Evolutionary conservation across 2,329 filamentous ascomycete genomes (phyloP).

Genomic region (Pezicula carpinea): DNA sequence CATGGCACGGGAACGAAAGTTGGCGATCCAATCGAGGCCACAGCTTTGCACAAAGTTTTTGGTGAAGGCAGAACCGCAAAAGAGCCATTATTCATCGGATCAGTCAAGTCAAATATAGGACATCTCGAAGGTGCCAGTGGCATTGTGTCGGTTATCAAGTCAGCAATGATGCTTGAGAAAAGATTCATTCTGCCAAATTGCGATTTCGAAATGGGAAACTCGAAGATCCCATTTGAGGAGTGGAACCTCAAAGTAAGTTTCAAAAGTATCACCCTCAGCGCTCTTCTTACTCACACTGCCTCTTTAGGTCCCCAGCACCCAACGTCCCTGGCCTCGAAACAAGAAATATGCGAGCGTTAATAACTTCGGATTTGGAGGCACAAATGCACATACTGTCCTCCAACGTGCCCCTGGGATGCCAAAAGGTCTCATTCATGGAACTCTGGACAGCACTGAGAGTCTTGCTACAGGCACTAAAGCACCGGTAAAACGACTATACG

Average conservation of each 20-base stretch:
- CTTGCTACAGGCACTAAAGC: neutral
- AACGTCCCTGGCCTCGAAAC: slow-evolving; percentile 20
- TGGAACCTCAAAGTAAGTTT: slow-evolving; percentile 31
- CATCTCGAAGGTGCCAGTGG: slow-evolving; percentile 35
- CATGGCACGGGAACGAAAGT: slow-evolving; percentile 10
- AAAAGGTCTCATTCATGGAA: slow-evolving; percentile 2
- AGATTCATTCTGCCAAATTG: slow-evolving; percentile 38
- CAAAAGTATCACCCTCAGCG: neutral
- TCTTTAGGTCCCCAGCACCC: slow-evolving; percentile 20
- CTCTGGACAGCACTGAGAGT: no score
- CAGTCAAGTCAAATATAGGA: slow-evolving; percentile 24
- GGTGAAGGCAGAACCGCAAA: neutral
- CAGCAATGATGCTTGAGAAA: slow-evolving; percentile 37
- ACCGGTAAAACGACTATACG: slow-evolving; percentile 15
- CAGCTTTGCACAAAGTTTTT: neutral
- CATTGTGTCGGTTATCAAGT: slow-evolving; percentile 37
- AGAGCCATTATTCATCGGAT: slow-evolving; percentile 17
- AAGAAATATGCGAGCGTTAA: slow-evolving; percentile 44
- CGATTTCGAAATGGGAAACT: slow-evolving; percentile 35
- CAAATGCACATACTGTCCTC: slow-evolving; percentile 34
- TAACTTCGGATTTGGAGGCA: slow-evolving; percentile 29
- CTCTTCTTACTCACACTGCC: slow-evolving; percentile 32
- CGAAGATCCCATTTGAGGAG: slow-evolving; percentile 29
- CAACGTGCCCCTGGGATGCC: slow-evolving; percentile 22
- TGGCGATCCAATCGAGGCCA: slow-evolving; percentile 9